phyloP scores from a whole-genome alignment of 352 stramenopile genomes.

The Pythium myriotylum region DNA sequence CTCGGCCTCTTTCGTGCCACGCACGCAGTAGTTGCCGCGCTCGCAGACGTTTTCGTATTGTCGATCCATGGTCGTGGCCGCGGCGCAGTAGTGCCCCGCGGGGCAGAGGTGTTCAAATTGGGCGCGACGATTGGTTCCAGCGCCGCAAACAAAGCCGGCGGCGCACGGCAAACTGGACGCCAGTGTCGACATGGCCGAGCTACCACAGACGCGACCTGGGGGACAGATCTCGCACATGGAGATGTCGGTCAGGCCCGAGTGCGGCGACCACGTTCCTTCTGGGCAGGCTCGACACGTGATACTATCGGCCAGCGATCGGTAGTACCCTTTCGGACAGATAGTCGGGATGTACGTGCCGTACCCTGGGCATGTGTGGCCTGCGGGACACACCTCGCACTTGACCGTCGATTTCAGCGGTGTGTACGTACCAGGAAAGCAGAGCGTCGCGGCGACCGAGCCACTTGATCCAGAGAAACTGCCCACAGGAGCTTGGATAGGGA shows the following conservation, averaged over 20 bases:
- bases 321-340: constrained; percentile 93
- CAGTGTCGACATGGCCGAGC: constrained; percentile 87
- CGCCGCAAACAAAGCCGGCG: constrained; percentile 93
- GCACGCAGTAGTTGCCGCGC: constrained; percentile 88
- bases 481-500: constrained; percentile 89
- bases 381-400: constrained; percentile 91
- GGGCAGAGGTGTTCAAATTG: constrained; percentile 95
- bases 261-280: constrained; percentile 93
- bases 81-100: constrained; percentile 89
- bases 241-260: constrained; percentile 93
- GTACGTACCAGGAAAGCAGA: constrained; percentile 98
- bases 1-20: constrained; percentile 88
- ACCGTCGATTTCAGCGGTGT: constrained; percentile 90
- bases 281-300: constrained; percentile 95
- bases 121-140: constrained; percentile 87
- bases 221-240: constrained; percentile 95
- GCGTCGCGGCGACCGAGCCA: constrained; percentile 90
- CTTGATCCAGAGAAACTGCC: constrained; percentile 90
- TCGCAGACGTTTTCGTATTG: constrained; percentile 90
- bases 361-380: constrained; percentile 91
- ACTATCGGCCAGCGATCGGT: constrained; percentile 94
- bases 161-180: constrained; percentile 86
- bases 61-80: constrained; percentile 75
- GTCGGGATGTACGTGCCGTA: constrained; percentile 97
- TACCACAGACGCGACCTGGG: constrained; percentile 92